Conservation (phyloP, 2,329 filamentous ascomycete genomes). For the Colletotrichum chlorophyti region DNA sequence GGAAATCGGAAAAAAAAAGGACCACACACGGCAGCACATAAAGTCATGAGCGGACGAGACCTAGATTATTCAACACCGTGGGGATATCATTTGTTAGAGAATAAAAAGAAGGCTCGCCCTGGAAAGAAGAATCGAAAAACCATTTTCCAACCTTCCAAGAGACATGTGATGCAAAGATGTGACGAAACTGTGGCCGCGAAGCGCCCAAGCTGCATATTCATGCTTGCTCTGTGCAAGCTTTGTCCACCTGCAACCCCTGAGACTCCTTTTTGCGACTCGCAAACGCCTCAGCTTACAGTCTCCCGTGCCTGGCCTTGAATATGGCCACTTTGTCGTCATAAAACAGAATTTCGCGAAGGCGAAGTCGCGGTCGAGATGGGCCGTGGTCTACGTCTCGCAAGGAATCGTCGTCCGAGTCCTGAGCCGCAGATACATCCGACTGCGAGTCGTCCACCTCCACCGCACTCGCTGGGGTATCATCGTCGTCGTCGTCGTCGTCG, state of each 20-base stretch:
- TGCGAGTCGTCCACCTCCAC: constrained; percentile 39
- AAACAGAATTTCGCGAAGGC: constrained; percentile 80
- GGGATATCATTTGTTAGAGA: constrained; percentile 18
- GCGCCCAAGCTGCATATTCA: neutral
- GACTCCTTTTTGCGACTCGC: neutral
- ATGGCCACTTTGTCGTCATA: constrained; percentile 85
- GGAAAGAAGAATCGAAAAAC: neutral
- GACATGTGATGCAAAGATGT: neutral
- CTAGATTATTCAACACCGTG: neutral
- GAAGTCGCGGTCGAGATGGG: constrained; percentile 54
- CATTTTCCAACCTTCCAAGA: neutral
- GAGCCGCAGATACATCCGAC: constrained; percentile 26
- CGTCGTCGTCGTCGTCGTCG: constrained; percentile 36
- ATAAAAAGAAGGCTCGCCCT: neutral
- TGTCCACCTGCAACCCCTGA: neutral
- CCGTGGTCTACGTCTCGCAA: constrained; percentile 52
- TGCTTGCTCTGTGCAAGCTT: neutral
- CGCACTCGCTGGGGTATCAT: constrained; percentile 40
- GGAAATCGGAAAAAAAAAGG: too few relatives aligned
- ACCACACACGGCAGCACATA: too few relatives aligned
- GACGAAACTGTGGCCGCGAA: neutral
- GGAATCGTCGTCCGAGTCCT: constrained; percentile 56
- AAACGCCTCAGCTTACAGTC: too few relatives aligned
- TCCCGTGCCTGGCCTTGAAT: constrained; percentile 76
- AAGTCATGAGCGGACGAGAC: too few relatives aligned